Percentiles rank a stretch among this genome's conserved stretches.
Evolutionary conservation across 805 yeast species (phyloP).

Genomic region (Cyberlindnera meyerae): DNA sequence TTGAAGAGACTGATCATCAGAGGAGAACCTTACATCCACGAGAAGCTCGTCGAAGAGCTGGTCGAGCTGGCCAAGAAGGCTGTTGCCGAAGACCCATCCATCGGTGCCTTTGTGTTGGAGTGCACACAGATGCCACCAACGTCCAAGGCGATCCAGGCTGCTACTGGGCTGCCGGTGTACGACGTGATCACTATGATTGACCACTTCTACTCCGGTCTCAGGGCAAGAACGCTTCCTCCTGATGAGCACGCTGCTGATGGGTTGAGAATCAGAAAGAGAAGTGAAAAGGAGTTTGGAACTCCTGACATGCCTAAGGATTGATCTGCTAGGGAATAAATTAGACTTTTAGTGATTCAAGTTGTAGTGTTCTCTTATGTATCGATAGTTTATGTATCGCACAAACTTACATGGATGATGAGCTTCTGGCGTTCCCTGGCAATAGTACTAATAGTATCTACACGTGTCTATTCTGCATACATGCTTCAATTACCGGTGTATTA

Average conservation of each 20-base stretch:
- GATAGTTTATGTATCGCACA: no score
- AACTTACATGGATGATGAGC: no score
- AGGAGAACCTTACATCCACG: conserved; percentile 25
- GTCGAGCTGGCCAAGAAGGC: conserved; percentile 22
- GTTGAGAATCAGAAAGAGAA: conserved; percentile 23
- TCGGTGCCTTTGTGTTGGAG: conserved; percentile 30
- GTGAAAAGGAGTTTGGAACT: conserved; percentile 22
- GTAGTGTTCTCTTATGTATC: no score
- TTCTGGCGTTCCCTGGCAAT: no score
- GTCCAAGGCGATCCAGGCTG: conserved; percentile 26
- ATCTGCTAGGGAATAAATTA: no score
- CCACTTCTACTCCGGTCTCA: conserved; percentile 28
- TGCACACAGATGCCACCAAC: conserved; percentile 35
- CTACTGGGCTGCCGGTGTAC: conserved; percentile 28
- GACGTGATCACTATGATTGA: conserved; percentile 31
- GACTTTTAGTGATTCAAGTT: no score
- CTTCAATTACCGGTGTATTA: background rate
- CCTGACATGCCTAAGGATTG: background rate
- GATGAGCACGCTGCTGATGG: conserved; percentile 24
- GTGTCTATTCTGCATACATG: no score
- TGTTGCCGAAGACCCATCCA: conserved; percentile 18
- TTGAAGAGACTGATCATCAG: conserved; percentile 24
- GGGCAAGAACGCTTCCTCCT: conserved; percentile 17
- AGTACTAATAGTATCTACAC: no score
- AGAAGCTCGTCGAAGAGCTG: conserved; percentile 25